Evolutionary conservation across 202 grass and related monocot species (phyloP).

Genomic region (Carex arenaria): DNA sequence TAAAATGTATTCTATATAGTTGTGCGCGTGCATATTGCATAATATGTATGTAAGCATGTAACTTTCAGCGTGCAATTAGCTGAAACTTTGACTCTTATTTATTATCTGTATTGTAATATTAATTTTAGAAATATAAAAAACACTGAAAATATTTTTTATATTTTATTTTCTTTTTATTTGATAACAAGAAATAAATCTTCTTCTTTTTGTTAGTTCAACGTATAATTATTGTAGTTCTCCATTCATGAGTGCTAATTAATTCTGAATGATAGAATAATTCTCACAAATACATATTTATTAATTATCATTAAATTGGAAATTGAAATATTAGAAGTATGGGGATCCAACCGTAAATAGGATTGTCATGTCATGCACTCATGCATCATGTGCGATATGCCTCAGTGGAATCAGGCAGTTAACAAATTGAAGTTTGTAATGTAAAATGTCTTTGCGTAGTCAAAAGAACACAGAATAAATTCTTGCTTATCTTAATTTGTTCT

Average conservation of each 20-base stretch:
- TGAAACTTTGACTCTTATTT: no score
- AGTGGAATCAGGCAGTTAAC: no score
- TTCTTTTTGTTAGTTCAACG: not conserved
- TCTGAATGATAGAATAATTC: not conserved
- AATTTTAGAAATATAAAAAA: not conserved
- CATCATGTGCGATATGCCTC: not conserved
- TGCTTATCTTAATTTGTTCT: slow-evolving; percentile 21
- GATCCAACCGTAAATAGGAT: not conserved
- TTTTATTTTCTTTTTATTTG: not conserved
- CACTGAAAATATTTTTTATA: not conserved
- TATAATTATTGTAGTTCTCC: not conserved
- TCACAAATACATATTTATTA: not conserved
- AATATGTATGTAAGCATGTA: not conserved
- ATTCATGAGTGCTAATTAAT: not conserved
- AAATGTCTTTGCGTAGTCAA: not conserved
- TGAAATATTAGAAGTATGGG: not conserved
- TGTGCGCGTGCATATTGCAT: not conserved
- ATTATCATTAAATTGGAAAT: not conserved
- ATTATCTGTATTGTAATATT: not conserved
- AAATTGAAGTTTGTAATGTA: not conserved
- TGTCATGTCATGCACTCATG: no score
- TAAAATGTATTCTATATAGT: not conserved
- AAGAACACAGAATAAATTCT: slow-evolving; percentile 17
- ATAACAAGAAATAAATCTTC: not conserved
- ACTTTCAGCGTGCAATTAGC: no score